These are phyloP conservation scores for Fragaria nilgerrensis DNA, from an alignment of 306 rosid species.

Conservation along the genomic window DNA sequence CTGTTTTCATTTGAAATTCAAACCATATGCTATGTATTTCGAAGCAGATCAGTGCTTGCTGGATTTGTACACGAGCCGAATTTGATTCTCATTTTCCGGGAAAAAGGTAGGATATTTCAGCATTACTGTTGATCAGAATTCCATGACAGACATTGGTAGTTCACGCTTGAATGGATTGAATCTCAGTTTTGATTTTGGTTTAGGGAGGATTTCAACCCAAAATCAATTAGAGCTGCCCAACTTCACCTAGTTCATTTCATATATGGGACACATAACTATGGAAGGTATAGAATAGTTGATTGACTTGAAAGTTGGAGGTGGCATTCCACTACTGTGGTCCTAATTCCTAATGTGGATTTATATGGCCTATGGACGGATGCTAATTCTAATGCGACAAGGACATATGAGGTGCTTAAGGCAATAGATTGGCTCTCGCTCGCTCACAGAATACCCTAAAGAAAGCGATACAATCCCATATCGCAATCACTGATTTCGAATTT, in stretches of 20 bases:
- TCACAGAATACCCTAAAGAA: slow-evolving; percentile 15
- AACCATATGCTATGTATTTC: background rate
- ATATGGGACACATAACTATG: background rate
- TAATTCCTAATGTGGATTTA: background rate
- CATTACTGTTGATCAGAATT: background rate
- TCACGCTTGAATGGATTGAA: background rate
- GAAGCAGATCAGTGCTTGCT: slow-evolving; percentile 2
- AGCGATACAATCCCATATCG: slow-evolving; percentile 19
- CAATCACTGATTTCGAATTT: slow-evolving; percentile 25
- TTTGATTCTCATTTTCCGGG: slow-evolving; percentile 2
- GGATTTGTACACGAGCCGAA: slow-evolving; percentile 7
- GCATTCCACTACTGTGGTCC: background rate
- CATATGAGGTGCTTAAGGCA: slow-evolving; percentile 33
- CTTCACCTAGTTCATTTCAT: background rate
- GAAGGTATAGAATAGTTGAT: background rate
- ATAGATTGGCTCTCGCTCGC: slow-evolving; percentile 27
- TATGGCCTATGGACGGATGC: background rate
- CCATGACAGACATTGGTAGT: background rate
- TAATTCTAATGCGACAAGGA: slow-evolving; percentile 36
- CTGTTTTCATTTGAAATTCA: background rate
- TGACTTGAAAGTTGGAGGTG: background rate
- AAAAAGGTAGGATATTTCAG: slow-evolving; percentile 1
- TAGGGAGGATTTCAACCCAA: background rate
- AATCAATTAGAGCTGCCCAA: background rate
- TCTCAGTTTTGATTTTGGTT: background rate